Evolutionary conservation across 176 grass and related monocot genomes (phyloP).

Genomic region (Chrysopogon serrulatus): DNA sequence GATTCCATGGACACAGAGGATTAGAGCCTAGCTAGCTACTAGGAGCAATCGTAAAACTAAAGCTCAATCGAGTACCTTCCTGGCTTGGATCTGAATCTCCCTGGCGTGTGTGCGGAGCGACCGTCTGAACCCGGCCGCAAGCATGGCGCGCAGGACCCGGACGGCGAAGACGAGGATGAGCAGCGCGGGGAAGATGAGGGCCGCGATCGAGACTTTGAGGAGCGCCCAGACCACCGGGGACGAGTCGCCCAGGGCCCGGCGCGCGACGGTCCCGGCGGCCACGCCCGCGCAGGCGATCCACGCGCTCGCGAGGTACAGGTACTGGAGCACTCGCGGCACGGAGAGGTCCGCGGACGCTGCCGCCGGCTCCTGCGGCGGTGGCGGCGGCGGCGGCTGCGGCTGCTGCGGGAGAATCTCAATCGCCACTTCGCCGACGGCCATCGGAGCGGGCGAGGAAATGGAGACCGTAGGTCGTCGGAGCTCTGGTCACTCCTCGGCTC

Average conservation of each 20-base stretch:
- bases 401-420: not conserved
- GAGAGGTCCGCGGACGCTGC: not conserved
- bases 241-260: not conserved
- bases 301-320: not conserved
- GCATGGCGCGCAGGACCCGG: not conserved
- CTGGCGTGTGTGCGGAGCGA: not conserved
- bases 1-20: not conserved
- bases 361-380: not conserved
- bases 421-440: not conserved
- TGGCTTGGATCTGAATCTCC: not conserved
- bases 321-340: not conserved
- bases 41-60: not conserved
- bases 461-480: not conserved
- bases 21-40: not conserved
- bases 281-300: not conserved
- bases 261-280: not conserved
- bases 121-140: not conserved
- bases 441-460: not conserved
- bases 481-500: not conserved
- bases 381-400: not conserved
- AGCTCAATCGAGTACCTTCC: not conserved
- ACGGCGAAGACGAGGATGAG: not conserved
- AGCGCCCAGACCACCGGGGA: not conserved
- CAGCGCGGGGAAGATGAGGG: not conserved
- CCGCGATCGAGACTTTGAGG: not conserved